phyloP scores from a whole-genome alignment of 345 rosid genomes.

The Citrus hindsii region DNA sequence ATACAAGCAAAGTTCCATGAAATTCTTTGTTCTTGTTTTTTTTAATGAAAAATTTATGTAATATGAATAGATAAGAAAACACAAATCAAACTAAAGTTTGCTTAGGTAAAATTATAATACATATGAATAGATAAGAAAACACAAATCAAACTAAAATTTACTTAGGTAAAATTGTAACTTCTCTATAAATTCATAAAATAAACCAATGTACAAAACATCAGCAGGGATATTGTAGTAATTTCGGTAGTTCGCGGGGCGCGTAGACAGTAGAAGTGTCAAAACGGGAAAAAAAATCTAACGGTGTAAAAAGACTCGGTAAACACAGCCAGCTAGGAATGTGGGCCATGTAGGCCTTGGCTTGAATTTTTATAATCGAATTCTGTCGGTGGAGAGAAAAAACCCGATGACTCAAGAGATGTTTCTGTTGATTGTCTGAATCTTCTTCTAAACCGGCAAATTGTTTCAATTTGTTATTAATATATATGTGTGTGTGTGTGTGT shows the following conservation, averaged over 20 bases:
- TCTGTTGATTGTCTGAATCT: not conserved
- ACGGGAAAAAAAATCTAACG: not conserved
- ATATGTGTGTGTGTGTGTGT: accelerated
- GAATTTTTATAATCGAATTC: not conserved
- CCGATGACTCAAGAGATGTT: not conserved
- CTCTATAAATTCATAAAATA: not conserved
- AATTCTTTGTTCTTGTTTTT: too few relatives aligned
- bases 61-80: not conserved
- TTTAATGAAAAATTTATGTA: too few relatives aligned
- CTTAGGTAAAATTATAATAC: not conserved
- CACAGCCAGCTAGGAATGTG: not conserved
- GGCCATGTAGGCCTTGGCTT: too few relatives aligned
- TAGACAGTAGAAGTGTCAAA: not conserved
- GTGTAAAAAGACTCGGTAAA: not conserved
- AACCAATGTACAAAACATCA: too few relatives aligned
- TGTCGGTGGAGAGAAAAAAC: not conserved
- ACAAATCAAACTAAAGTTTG: not conserved
- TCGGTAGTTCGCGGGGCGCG: not conserved
- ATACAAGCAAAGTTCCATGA: too few relatives aligned
- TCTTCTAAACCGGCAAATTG: too few relatives aligned
- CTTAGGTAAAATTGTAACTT: not conserved
- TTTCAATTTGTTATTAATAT: too few relatives aligned
- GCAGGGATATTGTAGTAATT: not conserved
- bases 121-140: too few relatives aligned
- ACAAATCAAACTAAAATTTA: not conserved